Evolutionary conservation across 371 early-diverging fungal species (phyloP).

Genomic region (Neoconidiobolus thromboides): DNA sequence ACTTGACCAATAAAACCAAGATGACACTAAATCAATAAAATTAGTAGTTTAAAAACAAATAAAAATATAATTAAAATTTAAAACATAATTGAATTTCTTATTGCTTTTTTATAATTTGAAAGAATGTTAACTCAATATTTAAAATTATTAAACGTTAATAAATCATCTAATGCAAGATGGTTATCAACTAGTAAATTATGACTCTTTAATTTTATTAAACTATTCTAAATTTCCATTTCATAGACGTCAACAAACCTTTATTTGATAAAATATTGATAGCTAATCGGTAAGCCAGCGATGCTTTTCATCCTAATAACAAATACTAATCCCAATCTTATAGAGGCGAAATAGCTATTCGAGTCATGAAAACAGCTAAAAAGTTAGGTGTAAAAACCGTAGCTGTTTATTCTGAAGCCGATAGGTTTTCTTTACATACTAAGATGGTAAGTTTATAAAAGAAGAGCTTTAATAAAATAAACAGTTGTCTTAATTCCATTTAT

Average conservation of each 20-base stretch:
- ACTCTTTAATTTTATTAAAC: neutral
- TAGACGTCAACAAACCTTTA: conserved; percentile 25
- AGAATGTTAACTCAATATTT: too few relatives aligned
- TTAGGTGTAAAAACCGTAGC: conserved; percentile 92
- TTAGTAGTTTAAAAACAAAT: too few relatives aligned
- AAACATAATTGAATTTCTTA: too few relatives aligned
- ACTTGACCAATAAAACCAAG: too few relatives aligned
- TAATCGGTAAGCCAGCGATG: conserved; percentile 46
- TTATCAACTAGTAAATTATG: conserved; percentile 1
- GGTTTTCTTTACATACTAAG: conserved; percentile 55
- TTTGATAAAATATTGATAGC: conserved; percentile 78
- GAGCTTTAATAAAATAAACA: neutral
- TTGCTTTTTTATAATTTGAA: too few relatives aligned
- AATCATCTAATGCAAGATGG: neutral
- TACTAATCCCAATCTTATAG: conserved; percentile 11
- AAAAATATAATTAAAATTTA: too few relatives aligned
- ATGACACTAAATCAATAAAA: too few relatives aligned
- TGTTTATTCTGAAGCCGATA: conserved; percentile 86
- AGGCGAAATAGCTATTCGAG: conserved; percentile 81
- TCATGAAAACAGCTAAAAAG: conserved; percentile 65
- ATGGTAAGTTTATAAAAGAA: conserved; percentile 27
- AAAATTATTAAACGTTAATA: too few relatives aligned
- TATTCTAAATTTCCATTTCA: neutral
- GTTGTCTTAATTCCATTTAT: neutral
- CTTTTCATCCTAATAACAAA: conserved; percentile 45